phyloP scores from a whole-genome alignment of 208 protist species.

The Trichomonas vaginalis region DNA sequence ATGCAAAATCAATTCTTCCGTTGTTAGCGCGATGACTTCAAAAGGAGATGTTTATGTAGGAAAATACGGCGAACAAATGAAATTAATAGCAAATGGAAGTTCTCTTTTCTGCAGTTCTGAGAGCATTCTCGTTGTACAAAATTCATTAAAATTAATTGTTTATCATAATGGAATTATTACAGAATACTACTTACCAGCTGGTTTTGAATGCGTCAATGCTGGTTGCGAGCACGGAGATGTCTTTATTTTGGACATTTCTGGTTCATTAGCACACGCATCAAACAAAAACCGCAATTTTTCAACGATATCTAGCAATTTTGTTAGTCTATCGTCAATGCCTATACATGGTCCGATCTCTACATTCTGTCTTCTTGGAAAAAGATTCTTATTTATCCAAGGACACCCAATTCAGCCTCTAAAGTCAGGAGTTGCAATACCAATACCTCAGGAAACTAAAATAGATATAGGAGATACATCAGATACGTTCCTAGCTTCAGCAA shows the following conservation, averaged over 20 bases:
- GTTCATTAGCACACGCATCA: neutral
- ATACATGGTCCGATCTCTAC: neutral
- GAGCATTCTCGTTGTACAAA: neutral
- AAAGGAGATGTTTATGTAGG: neutral
- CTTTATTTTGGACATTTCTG: neutral
- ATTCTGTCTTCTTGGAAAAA: neutral
- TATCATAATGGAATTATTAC: neutral
- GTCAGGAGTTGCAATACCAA: neutral
- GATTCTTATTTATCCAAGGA: neutral
- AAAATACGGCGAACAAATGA: neutral
- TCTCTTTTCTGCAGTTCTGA: neutral
- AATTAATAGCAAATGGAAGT: neutral
- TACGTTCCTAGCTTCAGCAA: neutral
- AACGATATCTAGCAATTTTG: neutral
- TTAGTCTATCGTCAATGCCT: neutral
- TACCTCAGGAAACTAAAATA: neutral
- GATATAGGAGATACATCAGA: neutral
- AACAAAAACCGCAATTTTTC: neutral
- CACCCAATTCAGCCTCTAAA: neutral
- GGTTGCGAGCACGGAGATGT: neutral
- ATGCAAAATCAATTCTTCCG: neutral
- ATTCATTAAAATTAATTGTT: neutral
- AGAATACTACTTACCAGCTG: neutral
- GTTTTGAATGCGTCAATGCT: neutral
- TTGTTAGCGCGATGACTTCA: neutral